These are phyloP conservation scores for Penicillium steckii DNA, from an alignment of 495 filamentous ascomycete species.

Conservation along the genomic window DNA sequence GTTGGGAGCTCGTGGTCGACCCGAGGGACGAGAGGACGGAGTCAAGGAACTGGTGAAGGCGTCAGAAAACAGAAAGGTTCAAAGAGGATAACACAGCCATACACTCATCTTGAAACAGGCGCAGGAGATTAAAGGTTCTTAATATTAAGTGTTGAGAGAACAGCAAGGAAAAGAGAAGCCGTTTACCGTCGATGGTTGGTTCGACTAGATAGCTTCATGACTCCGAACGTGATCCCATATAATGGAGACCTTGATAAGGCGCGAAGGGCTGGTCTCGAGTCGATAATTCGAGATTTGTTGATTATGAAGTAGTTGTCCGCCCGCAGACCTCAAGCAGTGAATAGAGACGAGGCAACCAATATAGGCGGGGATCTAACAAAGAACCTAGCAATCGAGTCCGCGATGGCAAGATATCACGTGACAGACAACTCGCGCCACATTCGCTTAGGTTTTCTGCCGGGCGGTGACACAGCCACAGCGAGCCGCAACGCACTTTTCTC, in stretches of 20 bases:
- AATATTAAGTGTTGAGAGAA: neutral
- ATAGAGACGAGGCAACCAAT: constrained; percentile 11
- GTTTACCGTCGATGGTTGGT: constrained; percentile 48
- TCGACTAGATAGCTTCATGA: constrained; percentile 48
- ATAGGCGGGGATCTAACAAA: constrained; percentile 6
- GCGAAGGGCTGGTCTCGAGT: neutral
- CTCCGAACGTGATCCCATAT: constrained; percentile 34
- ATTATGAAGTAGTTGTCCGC: neutral
- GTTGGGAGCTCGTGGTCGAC: constrained; percentile 40
- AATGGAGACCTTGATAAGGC: too few relatives aligned
- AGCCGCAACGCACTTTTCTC: constrained; percentile 45
- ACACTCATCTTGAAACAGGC: constrained; percentile 46
- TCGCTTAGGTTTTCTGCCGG: constrained; percentile 39
- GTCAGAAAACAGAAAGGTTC: constrained; percentile 19
- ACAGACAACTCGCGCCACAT: constrained; percentile 7
- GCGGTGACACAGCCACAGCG: constrained; percentile 37
- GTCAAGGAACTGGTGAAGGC: constrained; percentile 50
- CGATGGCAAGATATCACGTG: constrained; percentile 33
- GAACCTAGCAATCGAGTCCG: neutral
- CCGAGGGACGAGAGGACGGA: constrained; percentile 56
- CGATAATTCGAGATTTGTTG: neutral
- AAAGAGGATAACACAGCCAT: constrained; percentile 17
- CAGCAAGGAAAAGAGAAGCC: constrained; percentile 14
- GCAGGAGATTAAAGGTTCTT: neutral
- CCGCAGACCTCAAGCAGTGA: neutral